Base-by-base conservation (phyloP, 345 rosid genomes). In the Mallotus nudiflorus region DNA sequence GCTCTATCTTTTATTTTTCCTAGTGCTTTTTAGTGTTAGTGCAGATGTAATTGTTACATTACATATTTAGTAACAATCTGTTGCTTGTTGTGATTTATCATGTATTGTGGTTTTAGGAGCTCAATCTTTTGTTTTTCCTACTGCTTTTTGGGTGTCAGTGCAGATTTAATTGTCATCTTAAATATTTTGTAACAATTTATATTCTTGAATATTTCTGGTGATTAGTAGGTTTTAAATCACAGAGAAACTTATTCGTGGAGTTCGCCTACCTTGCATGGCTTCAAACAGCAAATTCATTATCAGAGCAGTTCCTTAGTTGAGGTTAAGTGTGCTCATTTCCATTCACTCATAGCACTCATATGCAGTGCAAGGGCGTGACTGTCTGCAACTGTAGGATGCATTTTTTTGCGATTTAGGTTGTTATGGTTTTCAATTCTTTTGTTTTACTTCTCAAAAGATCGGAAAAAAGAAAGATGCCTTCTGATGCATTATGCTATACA, bases 231-330 rank as follows among this genome's bases (percentile, higher is more conserved):
- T 73, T 81, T 74, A 69, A 79, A 85, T 79, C 81, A 84, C 85
- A 74, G 82, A 82, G 85, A 85, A 64, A 72, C 76, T 67, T 72
- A 73, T 75, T 64, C 82, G n/a, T 79, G 83, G 79, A 75, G 68
- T 66, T 82, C 77, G 14, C 86, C 91, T 40, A 77, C 75, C 42
- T 70, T 79, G 67, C 75, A 68, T 75, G 80, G 80, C 33, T 58
- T 77, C 76, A 65, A 81, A 61, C 89, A 74, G 75, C 89, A 84
- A 9, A 68, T 84, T 68, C 89, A 86, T 85, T 90, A 87, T 48
- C 96, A 85, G 45, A 87, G 85, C 85, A 89, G 86, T 83, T 81
- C 96, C 0, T 28, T 84, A 27, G 79, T 85, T 70, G 97, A 88
- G 96, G 97, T 92, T 74, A 53, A 55, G 60, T 68, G 27, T 25